These are phyloP conservation scores for Margaritispora aquatica DNA, from an alignment of 495 filamentous ascomycete genomes.

Conservation along the genomic window DNA sequence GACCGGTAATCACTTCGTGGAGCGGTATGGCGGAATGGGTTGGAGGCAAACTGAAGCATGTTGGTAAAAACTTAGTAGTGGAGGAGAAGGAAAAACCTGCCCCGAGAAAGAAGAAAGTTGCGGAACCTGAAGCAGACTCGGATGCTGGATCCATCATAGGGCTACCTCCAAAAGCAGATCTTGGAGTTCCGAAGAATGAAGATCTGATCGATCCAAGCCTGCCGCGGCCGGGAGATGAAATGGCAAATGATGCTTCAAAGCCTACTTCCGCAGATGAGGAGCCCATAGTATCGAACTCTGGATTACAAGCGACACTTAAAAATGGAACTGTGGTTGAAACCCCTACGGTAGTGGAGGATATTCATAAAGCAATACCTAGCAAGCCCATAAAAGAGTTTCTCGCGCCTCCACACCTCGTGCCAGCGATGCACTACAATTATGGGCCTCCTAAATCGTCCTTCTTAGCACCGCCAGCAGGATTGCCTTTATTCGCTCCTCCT, in stretches of 20 bases:
- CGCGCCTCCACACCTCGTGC: neutral
- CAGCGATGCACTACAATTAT: neutral
- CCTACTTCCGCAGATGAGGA: too few species aligned
- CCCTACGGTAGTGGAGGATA: too few species aligned
- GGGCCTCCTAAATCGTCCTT: slow-evolving; percentile 13
- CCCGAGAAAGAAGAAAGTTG: slow-evolving; percentile 39
- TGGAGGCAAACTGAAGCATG: slow-evolving; percentile 67
- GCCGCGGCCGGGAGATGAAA: too few species aligned
- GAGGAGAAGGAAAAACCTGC: slow-evolving; percentile 45
- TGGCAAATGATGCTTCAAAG: too few species aligned
- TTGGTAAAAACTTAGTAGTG: slow-evolving; percentile 58
- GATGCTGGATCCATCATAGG: neutral
- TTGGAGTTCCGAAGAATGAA: neutral
- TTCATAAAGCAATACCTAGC: too few species aligned
- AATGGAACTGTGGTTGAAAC: neutral
- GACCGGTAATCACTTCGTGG: slow-evolving; percentile 88
- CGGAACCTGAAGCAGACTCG: slow-evolving; percentile 15
- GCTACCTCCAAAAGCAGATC: neutral
- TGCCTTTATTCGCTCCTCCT: slow-evolving; percentile 7
- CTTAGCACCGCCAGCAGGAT: slow-evolving; percentile 13
- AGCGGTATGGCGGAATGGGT: slow-evolving; percentile 77
- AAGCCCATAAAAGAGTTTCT: too few species aligned
- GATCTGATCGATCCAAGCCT: neutral
- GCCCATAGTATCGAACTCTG: neutral
- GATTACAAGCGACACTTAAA: neutral